These are phyloP conservation scores for Botrytis fragariae DNA, from an alignment of 2,329 filamentous ascomycete genomes.

Conservation along the genomic window DNA sequence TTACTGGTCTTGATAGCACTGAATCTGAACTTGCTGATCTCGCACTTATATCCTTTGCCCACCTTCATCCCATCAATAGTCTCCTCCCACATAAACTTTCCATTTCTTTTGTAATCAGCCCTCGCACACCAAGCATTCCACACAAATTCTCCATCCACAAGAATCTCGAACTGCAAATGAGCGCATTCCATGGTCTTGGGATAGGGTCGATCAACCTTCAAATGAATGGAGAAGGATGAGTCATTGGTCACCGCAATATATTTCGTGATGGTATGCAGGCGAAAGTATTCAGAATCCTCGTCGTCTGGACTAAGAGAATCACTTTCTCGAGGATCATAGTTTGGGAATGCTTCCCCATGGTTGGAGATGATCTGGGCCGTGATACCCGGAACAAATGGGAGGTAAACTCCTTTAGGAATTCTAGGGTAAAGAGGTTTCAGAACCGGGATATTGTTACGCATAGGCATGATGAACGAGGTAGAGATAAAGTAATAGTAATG, in stretches of 20 bases:
- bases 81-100: constrained; percentile 18
- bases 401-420: too few relatives aligned
- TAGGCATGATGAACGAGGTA: too few relatives aligned
- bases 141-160: constrained; percentile 21
- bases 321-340: not conserved
- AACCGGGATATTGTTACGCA: too few relatives aligned
- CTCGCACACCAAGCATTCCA: constrained; percentile 12
- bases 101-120: constrained; percentile 19
- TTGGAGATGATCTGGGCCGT: too few relatives aligned
- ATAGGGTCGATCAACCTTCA: constrained; percentile 7
- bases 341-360: not conserved
- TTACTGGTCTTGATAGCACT: constrained; percentile 5
- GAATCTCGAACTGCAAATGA: constrained; percentile 21
- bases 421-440: too few relatives aligned
- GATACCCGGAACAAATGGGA: too few relatives aligned
- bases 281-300: not conserved
- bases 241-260: not conserved
- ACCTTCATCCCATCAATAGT: constrained; percentile 19
- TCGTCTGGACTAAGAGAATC: not conserved
- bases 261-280: not conserved
- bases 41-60: constrained; percentile 16
- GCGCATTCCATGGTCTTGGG: constrained; percentile 8
- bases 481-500: too few relatives aligned
- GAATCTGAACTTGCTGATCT: constrained; percentile 21
- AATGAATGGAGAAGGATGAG: constrained; percentile 1